These are phyloP conservation scores for Dictyostelium firmibasis DNA, from an alignment of 78 protist genomes.

Conservation along the genomic window DNA sequence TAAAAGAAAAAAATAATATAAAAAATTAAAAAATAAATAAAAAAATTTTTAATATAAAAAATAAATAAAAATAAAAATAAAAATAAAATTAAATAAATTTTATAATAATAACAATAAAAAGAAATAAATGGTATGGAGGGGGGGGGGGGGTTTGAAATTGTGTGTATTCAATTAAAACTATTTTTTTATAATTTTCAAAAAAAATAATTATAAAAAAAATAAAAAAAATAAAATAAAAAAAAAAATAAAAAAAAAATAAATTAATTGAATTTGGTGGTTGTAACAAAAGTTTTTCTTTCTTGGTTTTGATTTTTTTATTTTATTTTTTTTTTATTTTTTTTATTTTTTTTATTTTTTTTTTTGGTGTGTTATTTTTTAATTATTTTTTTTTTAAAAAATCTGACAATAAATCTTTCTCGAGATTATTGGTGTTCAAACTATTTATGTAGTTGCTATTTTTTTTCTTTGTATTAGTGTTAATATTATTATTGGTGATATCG, in stretches of 20 bases:
- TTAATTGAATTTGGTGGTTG: no score
- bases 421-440: not conserved
- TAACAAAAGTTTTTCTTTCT: no score
- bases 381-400: not conserved
- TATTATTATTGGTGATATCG: not conserved
- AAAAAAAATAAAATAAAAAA: no score
- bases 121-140: no score
- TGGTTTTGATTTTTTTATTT: not conserved
- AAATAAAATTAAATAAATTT: not conserved
- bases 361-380: not conserved
- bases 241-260: no score
- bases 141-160: no score
- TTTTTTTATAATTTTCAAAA: no score
- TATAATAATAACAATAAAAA: not conserved
- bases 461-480: not conserved
- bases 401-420: not conserved
- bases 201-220: no score
- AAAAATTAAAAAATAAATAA: not conserved
- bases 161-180: no score
- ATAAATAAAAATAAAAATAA: not conserved
- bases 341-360: not conserved
- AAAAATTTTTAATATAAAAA: not conserved
- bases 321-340: not conserved
- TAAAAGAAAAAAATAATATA: not conserved
- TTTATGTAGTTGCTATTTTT: not conserved